Evolutionary conservation across 768 basidiomycete species (phyloP).

Genomic region (Lactarius akahatsu): DNA sequence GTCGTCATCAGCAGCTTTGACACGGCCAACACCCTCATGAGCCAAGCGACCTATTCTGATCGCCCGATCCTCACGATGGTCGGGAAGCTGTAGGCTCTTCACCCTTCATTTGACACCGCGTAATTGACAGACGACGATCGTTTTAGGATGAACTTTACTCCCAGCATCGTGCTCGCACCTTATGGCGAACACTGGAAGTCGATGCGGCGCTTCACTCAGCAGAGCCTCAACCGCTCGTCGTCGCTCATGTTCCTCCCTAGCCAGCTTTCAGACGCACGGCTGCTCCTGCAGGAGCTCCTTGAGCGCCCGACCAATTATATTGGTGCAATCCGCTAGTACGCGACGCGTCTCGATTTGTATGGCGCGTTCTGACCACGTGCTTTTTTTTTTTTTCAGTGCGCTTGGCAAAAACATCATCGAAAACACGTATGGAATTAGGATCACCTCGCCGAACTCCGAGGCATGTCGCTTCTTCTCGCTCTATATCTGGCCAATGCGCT

Average conservation of each 20-base stretch:
- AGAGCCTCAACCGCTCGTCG: slow-evolving; percentile 27
- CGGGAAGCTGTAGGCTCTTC: slow-evolving; percentile 20
- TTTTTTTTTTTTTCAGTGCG: slow-evolving; percentile 9
- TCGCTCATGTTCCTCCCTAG: slow-evolving; percentile 22
- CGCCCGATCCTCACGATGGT: slow-evolving; percentile 30
- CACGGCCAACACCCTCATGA: slow-evolving; percentile 24
- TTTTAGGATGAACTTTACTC: slow-evolving; percentile 26
- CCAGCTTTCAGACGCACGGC: slow-evolving; percentile 25
- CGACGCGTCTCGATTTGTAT: slow-evolving; percentile 11
- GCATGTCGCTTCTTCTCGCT: not conserved
- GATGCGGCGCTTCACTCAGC: slow-evolving; percentile 28
- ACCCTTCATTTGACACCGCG: not conserved
- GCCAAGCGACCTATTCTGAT: slow-evolving; percentile 29
- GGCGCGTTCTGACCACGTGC: slow-evolving; percentile 20
- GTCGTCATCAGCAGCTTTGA: slow-evolving; percentile 27
- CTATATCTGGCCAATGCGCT: not conserved
- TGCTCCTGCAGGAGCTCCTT: slow-evolving; percentile 26
- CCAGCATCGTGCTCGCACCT: slow-evolving; percentile 27
- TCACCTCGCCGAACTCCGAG: slow-evolving; percentile 25
- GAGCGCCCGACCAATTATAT: slow-evolving; percentile 20
- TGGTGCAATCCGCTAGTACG: slow-evolving; percentile 26
- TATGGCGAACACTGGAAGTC: slow-evolving; percentile 29
- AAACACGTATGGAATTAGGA: slow-evolving; percentile 28
- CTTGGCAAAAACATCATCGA: slow-evolving; percentile 29
- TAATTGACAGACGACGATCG: slow-evolving; percentile 1